Percentiles rank a stretch among this genome's conserved stretches.
These are phyloP conservation scores for Geotrichum candidum DNA, from an alignment of 1,139 yeast genomes.

Conservation along the genomic window DNA sequence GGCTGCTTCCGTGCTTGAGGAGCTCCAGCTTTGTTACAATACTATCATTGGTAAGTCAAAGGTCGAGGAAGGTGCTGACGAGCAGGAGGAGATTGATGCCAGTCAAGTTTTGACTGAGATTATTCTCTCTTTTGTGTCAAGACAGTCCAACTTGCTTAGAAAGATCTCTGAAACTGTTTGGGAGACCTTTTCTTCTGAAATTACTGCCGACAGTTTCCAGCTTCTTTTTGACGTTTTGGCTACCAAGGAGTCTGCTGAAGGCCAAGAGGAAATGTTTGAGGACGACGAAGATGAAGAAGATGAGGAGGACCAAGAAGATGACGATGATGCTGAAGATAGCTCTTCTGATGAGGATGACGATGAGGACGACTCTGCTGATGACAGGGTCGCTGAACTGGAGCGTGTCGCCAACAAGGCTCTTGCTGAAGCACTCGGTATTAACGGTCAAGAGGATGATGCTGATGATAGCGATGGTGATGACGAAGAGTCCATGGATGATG, in stretches of 20 bases:
- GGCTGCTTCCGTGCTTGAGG: constrained; percentile 68
- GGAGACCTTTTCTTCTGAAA: constrained; percentile 53
- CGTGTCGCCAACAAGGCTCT: constrained; percentile 62
- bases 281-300: constrained; percentile 35
- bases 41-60: constrained; percentile 28
- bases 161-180: constrained; percentile 70
- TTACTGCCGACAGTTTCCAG: constrained; percentile 48
- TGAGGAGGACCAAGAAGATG: constrained; percentile 29
- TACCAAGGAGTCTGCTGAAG: constrained; percentile 75
- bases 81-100: constrained; percentile 40
- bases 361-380: constrained; percentile 12
- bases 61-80: constrained; percentile 27
- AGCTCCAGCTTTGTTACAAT: constrained; percentile 44
- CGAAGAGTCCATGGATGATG: constrained; percentile 90
- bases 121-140: constrained; percentile 65
- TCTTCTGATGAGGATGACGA: constrained; percentile 30
- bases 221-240: constrained; percentile 60
- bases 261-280: constrained; percentile 50
- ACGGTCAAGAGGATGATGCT: constrained; percentile 20
- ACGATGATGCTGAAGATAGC: constrained; percentile 25
- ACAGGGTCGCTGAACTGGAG: constrained; percentile 39
- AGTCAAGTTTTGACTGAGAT: constrained; percentile 72
- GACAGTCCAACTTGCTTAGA: constrained; percentile 64
- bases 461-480: constrained; percentile 45
- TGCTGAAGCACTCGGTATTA: constrained; percentile 69